Evolutionary conservation across 106 monocot genomes (phyloP), one percentile per base, ranked within the genome.

Genomic region (Dendrobium officinale): DNA sequence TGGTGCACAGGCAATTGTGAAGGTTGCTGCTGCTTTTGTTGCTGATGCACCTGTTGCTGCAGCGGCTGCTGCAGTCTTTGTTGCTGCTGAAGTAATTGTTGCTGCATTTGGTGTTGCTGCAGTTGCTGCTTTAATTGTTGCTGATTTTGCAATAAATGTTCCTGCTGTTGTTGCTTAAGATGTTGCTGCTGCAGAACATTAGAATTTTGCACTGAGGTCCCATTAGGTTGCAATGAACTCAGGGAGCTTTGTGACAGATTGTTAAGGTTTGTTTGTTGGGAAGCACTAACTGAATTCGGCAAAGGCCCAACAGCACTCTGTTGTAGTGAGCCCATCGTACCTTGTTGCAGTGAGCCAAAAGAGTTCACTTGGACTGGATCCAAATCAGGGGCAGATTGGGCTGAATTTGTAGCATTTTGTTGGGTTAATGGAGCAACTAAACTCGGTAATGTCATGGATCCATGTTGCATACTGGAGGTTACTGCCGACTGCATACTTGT

Each of bases 301-400:
- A 88, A 78, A 41, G 88, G 47, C 15, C 83, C 88, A 75, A 89
- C 27, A 47, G 79, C 79, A 84, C 84, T 83, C 47, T 88, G 86
- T 67, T 89, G 93, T 20, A 86, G 82, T 44, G 89, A 87, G 26
- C 72, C 72, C 31, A 91, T 78, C 55, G 84, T 13, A 64, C 83
- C 88, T 27, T 86, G 88, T 77, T 89, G 96, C 72, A 87, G 42
- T 73, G 94, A 87, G 84, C 73, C 88, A 80, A 88, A 82, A 51
- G 82, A 78, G 80, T 49, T 88, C 17, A 64, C 80, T 80, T 89
- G 93, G 26, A 77, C 43, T 79, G 78, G 45, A 80, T 91, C 91
- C 19, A 84, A 20, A 64, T 81, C 88, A 72, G 79, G 82, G 5
- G 79, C 48, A 83, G 87, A 41, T 49, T 89, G 88, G 18, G 79